Evolutionary conservation across 208 protist species (phyloP), one percentile per base, ranked within the genome.

Genomic region (Acanthamoeba culbertsoni): DNA sequence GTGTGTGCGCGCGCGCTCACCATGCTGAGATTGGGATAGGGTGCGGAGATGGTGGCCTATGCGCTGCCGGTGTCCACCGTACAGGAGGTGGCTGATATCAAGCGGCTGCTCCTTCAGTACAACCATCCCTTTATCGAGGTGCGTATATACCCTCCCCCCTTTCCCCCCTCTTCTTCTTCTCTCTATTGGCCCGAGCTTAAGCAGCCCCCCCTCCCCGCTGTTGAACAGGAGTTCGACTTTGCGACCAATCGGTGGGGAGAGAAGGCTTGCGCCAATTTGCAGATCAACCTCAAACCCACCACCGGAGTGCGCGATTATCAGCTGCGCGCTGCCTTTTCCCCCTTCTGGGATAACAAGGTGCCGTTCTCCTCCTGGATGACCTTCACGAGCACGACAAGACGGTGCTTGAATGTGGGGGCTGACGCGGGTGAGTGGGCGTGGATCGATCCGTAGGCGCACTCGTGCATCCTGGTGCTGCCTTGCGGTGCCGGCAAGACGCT

Each of bases 401-500:
- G 51, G 14, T 18, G 20, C 53, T 23, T 26, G 53, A 5, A 26
- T 14, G 23, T 63, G 23, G 10, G 55, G 26, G 55, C 1, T 55
- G 48, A 8, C 12, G 48, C 18, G 48, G 48, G 48, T 68, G 59
- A 4, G 28, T 77, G 23, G 12, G 62, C 20, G 59, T 10, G 8
- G 26, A 68, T 68, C 14, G 18, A 68, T 68, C 28, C 59, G 26
- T 51, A 63, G 93, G 97, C 96, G 16, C 92, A 96, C 46, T 98
- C 96, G n/a, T 99, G 99, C 33, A 98, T 99, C 57, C 98, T 99
- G 53, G 98, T 99, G 33, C 97, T 99, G 7, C 99, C 99, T 1
- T 99, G 99, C 96, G 99, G 99, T 45, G 99, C 99, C 16, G 99
- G 99, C 37, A 99, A 99, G 96, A 99, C 99, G 31, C 97, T 99